phyloP scores from a whole-genome alignment of 148 eudicot species.

The Rhododendron mucronatum region DNA sequence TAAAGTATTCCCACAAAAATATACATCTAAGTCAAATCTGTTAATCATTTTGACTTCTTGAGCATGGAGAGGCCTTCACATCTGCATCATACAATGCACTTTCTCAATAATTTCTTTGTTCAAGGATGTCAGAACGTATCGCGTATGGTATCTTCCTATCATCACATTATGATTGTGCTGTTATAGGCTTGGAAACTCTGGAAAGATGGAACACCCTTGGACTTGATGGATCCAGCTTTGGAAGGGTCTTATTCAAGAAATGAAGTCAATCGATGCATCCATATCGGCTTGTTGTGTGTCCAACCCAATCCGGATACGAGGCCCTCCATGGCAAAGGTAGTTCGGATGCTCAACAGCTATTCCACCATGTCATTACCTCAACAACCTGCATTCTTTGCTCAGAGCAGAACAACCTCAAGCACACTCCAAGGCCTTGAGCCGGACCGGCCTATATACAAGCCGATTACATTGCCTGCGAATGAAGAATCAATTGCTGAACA shows the following conservation, averaged over 20 bases:
- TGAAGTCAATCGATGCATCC: constrained; percentile 30
- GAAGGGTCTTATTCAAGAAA: neutral
- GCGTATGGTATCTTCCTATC: neutral
- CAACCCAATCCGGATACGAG: constrained; percentile 23
- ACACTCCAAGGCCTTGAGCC: neutral
- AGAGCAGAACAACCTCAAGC: neutral
- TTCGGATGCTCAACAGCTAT: constrained; percentile 30
- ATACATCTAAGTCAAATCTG: neutral
- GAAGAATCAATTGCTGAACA: neutral
- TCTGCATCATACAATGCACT: neutral
- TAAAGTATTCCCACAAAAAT: neutral
- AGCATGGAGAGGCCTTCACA: neutral
- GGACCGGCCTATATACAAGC: neutral
- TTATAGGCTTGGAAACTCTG: constrained; percentile 37
- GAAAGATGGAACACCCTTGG: constrained; percentile 20
- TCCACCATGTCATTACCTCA: constrained; percentile 23
- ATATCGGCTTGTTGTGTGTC: constrained; percentile 34
- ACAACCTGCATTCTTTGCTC: constrained; percentile 25
- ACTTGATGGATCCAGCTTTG: constrained; percentile 23
- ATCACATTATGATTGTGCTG: neutral
- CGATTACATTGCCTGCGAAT: neutral
- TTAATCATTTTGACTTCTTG: neutral
- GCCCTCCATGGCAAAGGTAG: constrained; percentile 37
- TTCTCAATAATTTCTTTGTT: neutral
- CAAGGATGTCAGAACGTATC: neutral